phyloP scores from a whole-genome alignment of 805 yeast species.

The Cyberlindnera meyerae region DNA sequence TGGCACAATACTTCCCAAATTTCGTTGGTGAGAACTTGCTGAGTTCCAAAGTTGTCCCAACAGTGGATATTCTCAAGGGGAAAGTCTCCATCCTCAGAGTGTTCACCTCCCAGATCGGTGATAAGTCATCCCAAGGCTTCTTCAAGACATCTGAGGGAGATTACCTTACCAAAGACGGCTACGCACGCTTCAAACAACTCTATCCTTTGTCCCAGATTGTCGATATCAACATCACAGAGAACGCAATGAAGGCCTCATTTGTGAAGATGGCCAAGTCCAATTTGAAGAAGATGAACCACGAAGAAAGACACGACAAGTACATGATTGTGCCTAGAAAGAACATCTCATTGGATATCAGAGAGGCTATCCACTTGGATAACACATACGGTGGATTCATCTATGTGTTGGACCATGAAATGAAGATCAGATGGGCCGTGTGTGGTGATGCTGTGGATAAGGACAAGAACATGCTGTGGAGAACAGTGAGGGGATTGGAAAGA shows the following conservation, averaged over 20 bases:
- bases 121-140: constrained; percentile 56
- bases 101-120: constrained; percentile 67
- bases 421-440: constrained; percentile 87
- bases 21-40: constrained; percentile 51
- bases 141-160: constrained; percentile 43
- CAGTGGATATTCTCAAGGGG: constrained; percentile 38
- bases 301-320: constrained; percentile 50
- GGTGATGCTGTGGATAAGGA: constrained; percentile 77
- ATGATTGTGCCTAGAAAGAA: constrained; percentile 60
- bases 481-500: constrained; percentile 52
- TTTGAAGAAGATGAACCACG: constrained; percentile 41
- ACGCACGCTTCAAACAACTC: constrained; percentile 33
- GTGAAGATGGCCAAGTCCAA: constrained; percentile 47
- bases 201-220: constrained; percentile 63
- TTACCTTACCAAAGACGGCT: constrained; percentile 38
- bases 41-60: constrained; percentile 25
- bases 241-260: constrained; percentile 59
- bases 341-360: constrained; percentile 52
- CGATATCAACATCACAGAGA: constrained; percentile 74
- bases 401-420: constrained; percentile 66
- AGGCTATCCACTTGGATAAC: constrained; percentile 61
- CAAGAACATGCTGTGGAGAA: constrained; percentile 55
- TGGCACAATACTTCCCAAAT: constrained; percentile 79
- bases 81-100: constrained; percentile 62
- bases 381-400: constrained; percentile 80